A percentile compares a stretch with the other conserved stretches of the same genome.
phyloP scores from a whole-genome alignment of 805 yeast genomes.

The Kuraishia molischiana region DNA sequence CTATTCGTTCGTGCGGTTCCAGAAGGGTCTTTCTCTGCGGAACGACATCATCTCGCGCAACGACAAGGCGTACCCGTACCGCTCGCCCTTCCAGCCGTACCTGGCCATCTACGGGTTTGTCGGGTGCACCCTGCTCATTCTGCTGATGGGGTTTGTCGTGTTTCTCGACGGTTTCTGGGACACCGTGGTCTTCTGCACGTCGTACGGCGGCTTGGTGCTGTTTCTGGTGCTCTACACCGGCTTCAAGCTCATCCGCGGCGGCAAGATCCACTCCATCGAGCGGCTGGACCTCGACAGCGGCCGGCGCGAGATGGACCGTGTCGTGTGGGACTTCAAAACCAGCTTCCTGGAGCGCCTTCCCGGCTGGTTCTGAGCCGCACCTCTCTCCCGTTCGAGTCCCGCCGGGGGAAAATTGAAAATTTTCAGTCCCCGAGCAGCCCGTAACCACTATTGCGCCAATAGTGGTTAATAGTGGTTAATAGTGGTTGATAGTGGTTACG shows the following conservation, averaged over 20 bases:
- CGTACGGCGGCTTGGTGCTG: slow-evolving; percentile 51
- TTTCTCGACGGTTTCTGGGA: slow-evolving; percentile 51
- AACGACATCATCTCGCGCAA: slow-evolving; percentile 58
- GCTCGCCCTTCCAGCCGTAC: slow-evolving; percentile 63
- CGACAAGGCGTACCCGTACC: slow-evolving; percentile 57
- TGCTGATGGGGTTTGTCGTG: slow-evolving; percentile 54
- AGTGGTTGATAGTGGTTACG: too few relatives aligned
- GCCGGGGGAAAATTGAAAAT: too few relatives aligned
- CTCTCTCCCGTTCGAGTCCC: too few relatives aligned
- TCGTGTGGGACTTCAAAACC: slow-evolving; percentile 10
- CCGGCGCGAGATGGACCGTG: slow-evolving; percentile 32
- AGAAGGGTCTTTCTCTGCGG: slow-evolving; percentile 47
- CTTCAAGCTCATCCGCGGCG: slow-evolving; percentile 27
- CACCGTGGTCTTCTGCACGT: slow-evolving; percentile 50
- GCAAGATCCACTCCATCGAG: slow-evolving; percentile 27
- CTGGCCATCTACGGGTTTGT: slow-evolving; percentile 52
- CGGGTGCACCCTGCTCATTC: slow-evolving; percentile 39
- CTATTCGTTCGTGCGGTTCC: slow-evolving; percentile 48
- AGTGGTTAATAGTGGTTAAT: too few relatives aligned
- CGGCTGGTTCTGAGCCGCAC: neutral
- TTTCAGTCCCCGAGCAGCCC: too few relatives aligned
- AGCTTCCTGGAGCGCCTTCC: neutral
- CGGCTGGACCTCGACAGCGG: slow-evolving; percentile 34
- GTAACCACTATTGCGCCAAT: too few relatives aligned
- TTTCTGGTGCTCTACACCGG: slow-evolving; percentile 41